These are phyloP conservation scores for Rhodotorula sp. DNA, from an alignment of 1,284 basidiomycete genomes.

Conservation along the genomic window DNA sequence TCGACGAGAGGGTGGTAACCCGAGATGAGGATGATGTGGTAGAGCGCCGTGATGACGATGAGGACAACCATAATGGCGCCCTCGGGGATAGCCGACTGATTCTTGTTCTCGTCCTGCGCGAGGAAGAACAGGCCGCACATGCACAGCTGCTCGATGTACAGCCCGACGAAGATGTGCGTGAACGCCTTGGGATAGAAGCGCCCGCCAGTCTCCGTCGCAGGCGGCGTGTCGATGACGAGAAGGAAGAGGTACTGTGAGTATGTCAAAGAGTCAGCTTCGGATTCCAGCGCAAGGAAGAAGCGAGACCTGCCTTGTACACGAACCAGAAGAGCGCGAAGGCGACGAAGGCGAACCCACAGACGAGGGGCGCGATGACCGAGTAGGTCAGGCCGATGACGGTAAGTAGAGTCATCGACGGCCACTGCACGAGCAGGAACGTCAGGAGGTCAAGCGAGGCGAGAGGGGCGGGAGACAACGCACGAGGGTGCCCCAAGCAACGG, in stretches of 20 bases:
- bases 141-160: slow-evolving; percentile 76
- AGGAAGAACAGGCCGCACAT: slow-evolving; percentile 84
- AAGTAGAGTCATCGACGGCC: slow-evolving; percentile 68
- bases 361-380: slow-evolving; percentile 87
- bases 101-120: slow-evolving; percentile 59
- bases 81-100: slow-evolving; percentile 66
- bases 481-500: slow-evolving; percentile 76
- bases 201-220: slow-evolving; percentile 81
- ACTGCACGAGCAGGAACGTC: slow-evolving; percentile 48
- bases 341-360: slow-evolving; percentile 82
- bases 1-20: slow-evolving; percentile 65
- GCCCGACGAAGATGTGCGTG: slow-evolving; percentile 82
- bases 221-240: slow-evolving; percentile 67
- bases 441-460: background rate
- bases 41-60: slow-evolving; percentile 65
- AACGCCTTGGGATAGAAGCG: slow-evolving; percentile 95
- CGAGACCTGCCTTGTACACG: slow-evolving; percentile 68
- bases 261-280: background rate
- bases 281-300: background rate
- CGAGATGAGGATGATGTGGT: slow-evolving; percentile 53
- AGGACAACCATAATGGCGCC: slow-evolving; percentile 80
- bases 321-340: slow-evolving; percentile 83
- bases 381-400: slow-evolving; percentile 60
- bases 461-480: background rate
- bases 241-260: slow-evolving; percentile 51